phyloP scores from a whole-genome alignment of 768 basidiomycete species.

The Jaapia argillacea region DNA sequence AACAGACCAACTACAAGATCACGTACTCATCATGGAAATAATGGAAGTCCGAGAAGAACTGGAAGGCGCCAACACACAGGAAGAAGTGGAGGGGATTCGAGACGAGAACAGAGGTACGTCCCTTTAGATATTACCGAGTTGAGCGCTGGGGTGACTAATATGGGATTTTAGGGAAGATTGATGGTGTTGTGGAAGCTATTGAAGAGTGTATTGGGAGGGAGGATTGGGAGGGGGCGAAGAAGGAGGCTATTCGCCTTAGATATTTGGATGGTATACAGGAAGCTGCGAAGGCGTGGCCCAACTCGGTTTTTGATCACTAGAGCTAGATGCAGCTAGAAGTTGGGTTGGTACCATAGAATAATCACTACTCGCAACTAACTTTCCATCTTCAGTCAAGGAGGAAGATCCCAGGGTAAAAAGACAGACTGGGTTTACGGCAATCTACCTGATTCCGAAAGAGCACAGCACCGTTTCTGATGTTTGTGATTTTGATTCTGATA shows the following conservation, averaged over 20 bases:
- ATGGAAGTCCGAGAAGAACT: constrained; percentile 74
- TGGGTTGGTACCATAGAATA: too few relatives aligned
- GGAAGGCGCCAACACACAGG: constrained; percentile 45
- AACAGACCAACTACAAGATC: constrained; percentile 62
- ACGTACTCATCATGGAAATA: constrained; percentile 61
- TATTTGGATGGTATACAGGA: constrained; percentile 61
- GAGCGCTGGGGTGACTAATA: background rate
- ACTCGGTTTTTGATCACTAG: constrained; percentile 16
- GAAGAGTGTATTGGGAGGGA: constrained; percentile 35
- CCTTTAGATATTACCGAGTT: background rate
- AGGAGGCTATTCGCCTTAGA: constrained; percentile 54
- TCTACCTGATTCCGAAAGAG: too few relatives aligned
- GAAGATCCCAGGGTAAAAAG: too few relatives aligned
- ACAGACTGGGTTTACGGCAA: too few relatives aligned
- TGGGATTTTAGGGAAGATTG: constrained; percentile 37
- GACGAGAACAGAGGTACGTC: constrained; percentile 46
- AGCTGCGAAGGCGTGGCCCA: constrained; percentile 32
- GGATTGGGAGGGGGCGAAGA: constrained; percentile 50
- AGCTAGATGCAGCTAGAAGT: background rate
- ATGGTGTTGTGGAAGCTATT: constrained; percentile 33
- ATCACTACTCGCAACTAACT: too few relatives aligned
- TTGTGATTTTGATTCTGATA: too few relatives aligned
- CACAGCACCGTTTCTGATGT: too few relatives aligned
- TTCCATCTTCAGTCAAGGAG: too few relatives aligned
- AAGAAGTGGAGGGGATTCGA: constrained; percentile 40